These are phyloP conservation scores for Isatis lusitanica DNA, from an alignment of 441 rosid genomes.

Conservation along the genomic window DNA sequence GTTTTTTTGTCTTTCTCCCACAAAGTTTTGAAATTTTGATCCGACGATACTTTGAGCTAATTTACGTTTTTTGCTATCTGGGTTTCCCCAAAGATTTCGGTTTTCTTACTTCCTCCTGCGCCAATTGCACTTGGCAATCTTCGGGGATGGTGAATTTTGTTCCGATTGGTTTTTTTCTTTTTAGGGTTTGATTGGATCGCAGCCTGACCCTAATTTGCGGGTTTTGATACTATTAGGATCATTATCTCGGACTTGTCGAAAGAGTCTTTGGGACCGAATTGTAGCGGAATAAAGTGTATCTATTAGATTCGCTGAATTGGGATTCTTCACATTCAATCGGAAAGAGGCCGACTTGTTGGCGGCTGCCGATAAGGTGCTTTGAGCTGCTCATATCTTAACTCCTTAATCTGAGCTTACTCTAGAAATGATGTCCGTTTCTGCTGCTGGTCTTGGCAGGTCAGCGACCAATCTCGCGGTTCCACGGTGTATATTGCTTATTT, in stretches of 20 bases:
- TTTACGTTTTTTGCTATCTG: constrained; percentile 13
- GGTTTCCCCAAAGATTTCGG: not conserved
- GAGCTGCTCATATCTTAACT: constrained; percentile 28
- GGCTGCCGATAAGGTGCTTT: constrained; percentile 35
- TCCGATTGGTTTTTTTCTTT: constrained; percentile 30
- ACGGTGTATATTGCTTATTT: constrained; percentile 17
- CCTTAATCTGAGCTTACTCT: constrained; percentile 22
- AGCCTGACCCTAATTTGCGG: constrained; percentile 43
- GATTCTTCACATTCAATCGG: constrained; percentile 18
- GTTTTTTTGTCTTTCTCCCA: not conserved
- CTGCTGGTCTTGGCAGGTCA: constrained; percentile 47
- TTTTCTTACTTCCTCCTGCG: constrained; percentile 19
- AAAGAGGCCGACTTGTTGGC: constrained; percentile 36
- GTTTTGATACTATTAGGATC: constrained; percentile 47
- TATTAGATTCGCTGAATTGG: constrained; percentile 9
- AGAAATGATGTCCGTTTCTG: constrained; percentile 41
- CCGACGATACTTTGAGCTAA: constrained; percentile 14
- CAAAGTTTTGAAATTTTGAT: constrained; percentile 33
- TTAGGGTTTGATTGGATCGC: constrained; percentile 63
- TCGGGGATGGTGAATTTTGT: constrained; percentile 31
- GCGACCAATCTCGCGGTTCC: not conserved
- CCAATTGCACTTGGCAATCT: constrained; percentile 23
- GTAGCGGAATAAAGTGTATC: constrained; percentile 15
- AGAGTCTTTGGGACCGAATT: constrained; percentile 27
- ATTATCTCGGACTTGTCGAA: constrained; percentile 35